Base-by-base conservation (phyloP, 2,329 filamentous ascomycete genomes). In the Fusarium xylarioides region DNA sequence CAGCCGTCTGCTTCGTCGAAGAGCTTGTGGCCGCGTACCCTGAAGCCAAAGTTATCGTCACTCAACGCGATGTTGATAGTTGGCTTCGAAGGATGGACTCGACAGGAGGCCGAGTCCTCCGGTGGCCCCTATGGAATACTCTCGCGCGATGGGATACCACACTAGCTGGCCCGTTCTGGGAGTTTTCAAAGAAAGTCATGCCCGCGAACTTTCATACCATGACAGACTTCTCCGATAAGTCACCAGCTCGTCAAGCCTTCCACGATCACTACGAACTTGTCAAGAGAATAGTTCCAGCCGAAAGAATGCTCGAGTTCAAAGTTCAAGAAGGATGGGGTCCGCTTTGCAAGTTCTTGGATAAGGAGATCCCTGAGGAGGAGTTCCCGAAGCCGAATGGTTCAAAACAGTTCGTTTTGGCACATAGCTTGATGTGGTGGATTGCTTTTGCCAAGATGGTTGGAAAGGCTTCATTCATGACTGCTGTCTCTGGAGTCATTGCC, bases 371-470 rank as follows among this genome's bases (percentile, higher is more conserved):
- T 4, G 54, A 56, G 4, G 26, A 16, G 7, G 60, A 62, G 2
- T 75, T 75, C 8, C 73, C 73, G 0, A 71, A 14, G 16, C 9
- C 54, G 2, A 61, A 75, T n/a, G 66, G 74, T 19, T 66, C 73
- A 1, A 68, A 61, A 9, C 59, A 71, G 14, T 75, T 71, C 43
- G 34, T 74, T 10, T 50, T 74, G 49, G 63, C 38, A 1, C 66
- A 74, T 26, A 53, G 63, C 4, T 40, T 75, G 32, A 73, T 75
- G 50, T 75, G 70, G 73, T 75, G 70, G 73, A 32, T 75, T 21
- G 53, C 52, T 5, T 75, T 75, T 62, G 63, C 62, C 0, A 75
- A 68, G 32, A 75, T 74, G 57, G 35, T 68, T 2, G 70, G 66
- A 5, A 74, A 74, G 16, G 64, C 56, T 26, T 52, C 54, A 0